phyloP scores from a whole-genome alignment of 805 yeast species.

The Yarrowia sp. region DNA sequence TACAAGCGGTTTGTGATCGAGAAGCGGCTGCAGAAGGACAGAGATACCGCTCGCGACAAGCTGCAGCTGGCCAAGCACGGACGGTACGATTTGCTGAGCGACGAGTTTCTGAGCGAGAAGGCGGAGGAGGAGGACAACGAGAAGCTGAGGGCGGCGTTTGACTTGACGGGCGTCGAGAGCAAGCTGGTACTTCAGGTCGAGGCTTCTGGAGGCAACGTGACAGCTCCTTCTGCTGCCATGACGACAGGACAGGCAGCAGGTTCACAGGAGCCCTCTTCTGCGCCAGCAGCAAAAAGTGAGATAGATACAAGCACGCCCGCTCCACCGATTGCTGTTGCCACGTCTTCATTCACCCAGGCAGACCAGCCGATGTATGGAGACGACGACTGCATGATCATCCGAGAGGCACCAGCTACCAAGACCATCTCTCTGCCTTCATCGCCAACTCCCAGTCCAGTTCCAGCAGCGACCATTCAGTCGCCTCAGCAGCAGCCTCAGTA shows the following conservation, averaged over 20 bases:
- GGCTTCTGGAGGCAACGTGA: neutral
- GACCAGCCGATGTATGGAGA: conserved; percentile 23
- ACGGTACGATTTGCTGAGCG: neutral
- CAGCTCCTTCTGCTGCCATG: neutral
- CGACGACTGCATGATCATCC: conserved; percentile 10
- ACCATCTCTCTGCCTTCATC: neutral
- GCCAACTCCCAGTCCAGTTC: neutral
- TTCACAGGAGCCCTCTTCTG: neutral
- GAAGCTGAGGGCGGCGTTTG: neutral
- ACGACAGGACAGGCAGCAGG: neutral
- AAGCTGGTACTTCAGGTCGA: neutral
- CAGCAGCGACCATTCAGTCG: neutral
- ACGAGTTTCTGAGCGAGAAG: neutral
- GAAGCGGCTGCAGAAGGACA: conserved; percentile 11
- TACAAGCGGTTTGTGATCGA: conserved; percentile 27
- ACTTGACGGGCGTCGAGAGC: neutral
- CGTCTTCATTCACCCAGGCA: neutral
- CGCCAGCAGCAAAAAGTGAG: too few relatives aligned
- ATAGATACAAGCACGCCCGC: too few relatives aligned
- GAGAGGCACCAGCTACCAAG: neutral
- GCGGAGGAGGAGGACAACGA: conserved; percentile 1
- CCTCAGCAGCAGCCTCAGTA: conserved; percentile 10
- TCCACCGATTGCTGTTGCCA: neutral
- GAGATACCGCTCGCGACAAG: conserved; percentile 9
- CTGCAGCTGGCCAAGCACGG: conserved; percentile 17